These are phyloP conservation scores for Arxiozyma telluris DNA, from an alignment of 1,139 yeast genomes.

Conservation along the genomic window DNA sequence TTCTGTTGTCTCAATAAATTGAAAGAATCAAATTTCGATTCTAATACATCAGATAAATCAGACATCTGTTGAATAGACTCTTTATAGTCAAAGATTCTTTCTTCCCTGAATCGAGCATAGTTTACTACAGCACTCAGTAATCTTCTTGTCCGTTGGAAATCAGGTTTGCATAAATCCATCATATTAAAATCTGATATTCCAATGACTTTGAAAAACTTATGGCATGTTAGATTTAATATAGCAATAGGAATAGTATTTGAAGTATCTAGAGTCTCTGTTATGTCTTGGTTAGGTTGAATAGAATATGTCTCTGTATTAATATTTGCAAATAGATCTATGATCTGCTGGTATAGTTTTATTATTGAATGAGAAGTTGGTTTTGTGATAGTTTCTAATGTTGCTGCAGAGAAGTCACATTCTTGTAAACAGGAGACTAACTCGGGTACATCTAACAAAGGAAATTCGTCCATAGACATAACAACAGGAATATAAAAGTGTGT, in stretches of 20 bases:
- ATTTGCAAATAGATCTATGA: slow-evolving; percentile 62
- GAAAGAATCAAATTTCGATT: slow-evolving; percentile 35
- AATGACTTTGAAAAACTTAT: slow-evolving; percentile 56
- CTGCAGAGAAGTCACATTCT: slow-evolving; percentile 50
- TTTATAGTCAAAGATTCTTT: slow-evolving; percentile 61
- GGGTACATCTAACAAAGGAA: slow-evolving; percentile 57
- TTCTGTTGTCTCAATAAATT: slow-evolving; percentile 38
- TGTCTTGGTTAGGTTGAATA: slow-evolving; percentile 19
- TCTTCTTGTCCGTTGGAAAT: slow-evolving; percentile 51
- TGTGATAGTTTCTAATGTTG: slow-evolving; percentile 52
- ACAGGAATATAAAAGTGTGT: slow-evolving; percentile 1
- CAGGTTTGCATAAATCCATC: slow-evolving; percentile 65
- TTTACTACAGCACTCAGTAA: slow-evolving; percentile 77
- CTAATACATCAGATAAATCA: slow-evolving; percentile 37
- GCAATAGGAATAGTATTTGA: slow-evolving; percentile 3
- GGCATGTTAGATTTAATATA: slow-evolving; percentile 38
- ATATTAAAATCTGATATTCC: slow-evolving; percentile 73
- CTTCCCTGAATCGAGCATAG: slow-evolving; percentile 77
- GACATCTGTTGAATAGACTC: slow-evolving; percentile 51
- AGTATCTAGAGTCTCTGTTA: slow-evolving; percentile 17
- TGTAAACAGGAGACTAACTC: slow-evolving; percentile 58
- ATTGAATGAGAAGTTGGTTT: slow-evolving; percentile 63
- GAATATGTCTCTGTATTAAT: slow-evolving; percentile 37
- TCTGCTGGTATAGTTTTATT: slow-evolving; percentile 55
- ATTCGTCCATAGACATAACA: slow-evolving; percentile 31